Evolutionary conservation across 2,329 filamentous ascomycete species (phyloP).

Genomic region (Tolypocladium amazonense): DNA sequence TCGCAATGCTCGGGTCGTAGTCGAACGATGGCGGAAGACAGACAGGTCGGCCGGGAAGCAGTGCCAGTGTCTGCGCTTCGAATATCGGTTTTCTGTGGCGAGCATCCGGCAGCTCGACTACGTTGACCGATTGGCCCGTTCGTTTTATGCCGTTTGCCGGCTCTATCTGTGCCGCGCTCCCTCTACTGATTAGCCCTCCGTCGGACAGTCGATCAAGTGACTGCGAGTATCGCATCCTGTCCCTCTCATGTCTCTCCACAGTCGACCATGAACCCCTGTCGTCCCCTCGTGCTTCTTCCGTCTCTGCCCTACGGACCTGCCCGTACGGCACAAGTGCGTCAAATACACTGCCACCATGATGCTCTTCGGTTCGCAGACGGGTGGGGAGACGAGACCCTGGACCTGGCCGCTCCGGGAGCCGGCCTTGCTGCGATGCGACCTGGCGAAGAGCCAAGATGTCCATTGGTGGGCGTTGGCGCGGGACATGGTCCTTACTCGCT

Average conservation of each 20-base stretch:
- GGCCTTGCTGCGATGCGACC: background rate
- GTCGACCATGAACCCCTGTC: background rate
- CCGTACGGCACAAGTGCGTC: background rate
- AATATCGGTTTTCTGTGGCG: too few relatives aligned
- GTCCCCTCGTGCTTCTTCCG: background rate
- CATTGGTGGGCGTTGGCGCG: background rate
- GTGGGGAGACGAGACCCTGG: background rate
- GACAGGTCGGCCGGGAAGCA: too few relatives aligned
- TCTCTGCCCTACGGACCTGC: background rate
- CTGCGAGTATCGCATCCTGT: background rate
- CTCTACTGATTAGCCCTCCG: background rate
- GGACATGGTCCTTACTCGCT: background rate
- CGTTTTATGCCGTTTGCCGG: background rate
- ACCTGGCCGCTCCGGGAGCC: background rate
- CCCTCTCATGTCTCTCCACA: background rate
- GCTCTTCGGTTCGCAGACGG: background rate
- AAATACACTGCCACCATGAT: background rate
- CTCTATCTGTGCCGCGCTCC: background rate
- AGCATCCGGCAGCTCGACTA: background rate
- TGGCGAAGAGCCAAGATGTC: background rate
- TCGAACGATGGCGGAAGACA: background rate
- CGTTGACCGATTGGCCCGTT: background rate
- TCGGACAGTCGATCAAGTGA: background rate
- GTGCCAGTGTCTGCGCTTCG: background rate
- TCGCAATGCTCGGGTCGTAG: background rate